Base-by-base conservation (phyloP, 257 asterid species). In the Nicotiana knightiana region DNA sequence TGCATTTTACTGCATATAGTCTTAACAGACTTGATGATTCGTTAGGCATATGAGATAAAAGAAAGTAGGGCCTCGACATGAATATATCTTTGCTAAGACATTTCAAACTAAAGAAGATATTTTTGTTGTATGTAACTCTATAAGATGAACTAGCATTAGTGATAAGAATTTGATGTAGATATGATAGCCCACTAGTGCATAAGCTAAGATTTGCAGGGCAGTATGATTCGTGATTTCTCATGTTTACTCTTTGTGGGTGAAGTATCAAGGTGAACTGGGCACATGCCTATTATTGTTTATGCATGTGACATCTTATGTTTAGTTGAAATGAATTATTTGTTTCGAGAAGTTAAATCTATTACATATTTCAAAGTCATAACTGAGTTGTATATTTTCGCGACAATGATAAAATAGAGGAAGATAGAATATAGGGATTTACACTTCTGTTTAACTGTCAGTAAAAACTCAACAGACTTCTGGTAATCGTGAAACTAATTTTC, bases 401-500 rank as follows among this genome's bases (percentile, higher is more conserved):
- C 11, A 12, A 71, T 16, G 37, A 71, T 71, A 0, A 43, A 71
- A 39, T 46, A 71, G 59, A 71, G 35, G 59, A 43, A 71, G 62
- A 73, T 51, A 61, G 43, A 26, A 26, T 26, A 48, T 73, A 6
- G 37, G 78, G 21, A 73, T 73, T 48, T 73, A 48, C 43, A 7
- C 7, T 73, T 51, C 6, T 46, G 61, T 51, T 39, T 48, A 24
- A 73, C 16, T 51, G 63, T 12, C 62, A 2, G 28, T 35, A 6
- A 48, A 39, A 48, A 54, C 2, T 63, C 8, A 53, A 54, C 63
- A 61, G 81, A 67, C 82, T 77, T 78, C 21, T 83, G 77, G 67
- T 71, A 65, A 61, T 53, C 43, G 33, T 83, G 59, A 81, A 82
- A 39, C 84, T 67, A 9, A 88, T 77, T 21, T 26, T 62, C 35